Evolutionary conservation across 306 rosid species (phyloP).

Genomic region (Trichosanthes truncata): DNA sequence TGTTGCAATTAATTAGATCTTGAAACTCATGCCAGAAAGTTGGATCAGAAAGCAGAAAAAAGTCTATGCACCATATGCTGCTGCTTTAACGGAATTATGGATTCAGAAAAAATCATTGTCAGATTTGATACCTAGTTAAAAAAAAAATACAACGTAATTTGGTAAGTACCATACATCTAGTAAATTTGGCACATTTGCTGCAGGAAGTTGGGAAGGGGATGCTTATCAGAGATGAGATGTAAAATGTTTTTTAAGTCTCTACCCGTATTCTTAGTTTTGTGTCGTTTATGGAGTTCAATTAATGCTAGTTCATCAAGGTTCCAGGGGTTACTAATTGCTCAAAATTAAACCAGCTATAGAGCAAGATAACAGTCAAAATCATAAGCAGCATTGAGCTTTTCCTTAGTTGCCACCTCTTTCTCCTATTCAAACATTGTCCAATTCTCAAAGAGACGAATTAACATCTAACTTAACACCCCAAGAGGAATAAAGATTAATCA

Average conservation of each 20-base stretch:
- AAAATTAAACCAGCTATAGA: not conserved
- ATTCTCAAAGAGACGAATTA: not conserved
- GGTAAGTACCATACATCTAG: not conserved
- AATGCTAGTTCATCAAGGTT: not conserved
- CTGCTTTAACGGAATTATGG: not conserved
- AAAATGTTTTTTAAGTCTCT: not conserved
- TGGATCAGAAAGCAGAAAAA: not conserved
- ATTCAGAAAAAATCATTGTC: not conserved
- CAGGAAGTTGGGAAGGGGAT: not conserved
- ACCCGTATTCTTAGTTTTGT: not conserved
- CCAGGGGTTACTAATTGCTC: not conserved
- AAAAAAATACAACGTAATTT: not conserved
- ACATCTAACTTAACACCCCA: not conserved
- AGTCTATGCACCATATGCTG: not conserved
- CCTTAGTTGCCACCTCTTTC: not conserved
- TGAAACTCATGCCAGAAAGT: not conserved
- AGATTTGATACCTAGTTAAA: not conserved
- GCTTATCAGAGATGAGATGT: not conserved
- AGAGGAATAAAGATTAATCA: not conserved
- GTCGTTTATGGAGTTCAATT: not conserved
- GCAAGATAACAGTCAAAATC: not conserved
- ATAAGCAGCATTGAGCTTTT: not conserved
- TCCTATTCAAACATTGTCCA: not conserved
- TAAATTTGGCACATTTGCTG: not conserved
- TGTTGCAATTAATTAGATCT: not conserved